Percentiles rank a stretch among this genome's conserved stretches.
Evolutionary conservation across 2,329 filamentous ascomycete genomes (phyloP).

Genomic region (Neofusicoccum kwambonambiense): DNA sequence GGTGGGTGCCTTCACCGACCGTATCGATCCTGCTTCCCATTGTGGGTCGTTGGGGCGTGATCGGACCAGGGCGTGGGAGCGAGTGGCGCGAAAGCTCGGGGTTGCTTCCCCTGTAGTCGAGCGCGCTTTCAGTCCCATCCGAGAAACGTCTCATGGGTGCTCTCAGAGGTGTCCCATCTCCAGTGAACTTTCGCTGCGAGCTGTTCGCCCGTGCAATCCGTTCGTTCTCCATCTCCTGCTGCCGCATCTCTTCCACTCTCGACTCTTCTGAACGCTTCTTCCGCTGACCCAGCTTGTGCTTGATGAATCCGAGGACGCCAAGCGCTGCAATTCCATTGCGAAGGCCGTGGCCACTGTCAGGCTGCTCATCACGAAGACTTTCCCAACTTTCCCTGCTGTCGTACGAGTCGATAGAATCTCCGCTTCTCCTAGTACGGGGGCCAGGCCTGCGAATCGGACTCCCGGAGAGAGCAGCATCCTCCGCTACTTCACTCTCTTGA

Average conservation of each 20-base stretch:
- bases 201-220: constrained; percentile 53
- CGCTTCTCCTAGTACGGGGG: constrained; percentile 12
- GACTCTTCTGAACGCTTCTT: constrained; percentile 60
- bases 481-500: constrained; percentile 38
- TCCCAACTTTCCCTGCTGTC: constrained; percentile 27
- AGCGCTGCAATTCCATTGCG: constrained; percentile 50
- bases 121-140: constrained; percentile 44
- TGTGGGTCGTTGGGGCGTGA: constrained; percentile 23
- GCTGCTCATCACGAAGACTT: constrained; percentile 31
- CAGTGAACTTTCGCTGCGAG: constrained; percentile 63
- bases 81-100: constrained; percentile 43
- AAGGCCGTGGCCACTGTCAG: constrained; percentile 36
- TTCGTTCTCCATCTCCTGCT: constrained; percentile 54
- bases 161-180: constrained; percentile 53
- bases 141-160: constrained; percentile 31
- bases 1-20: constrained; percentile 15
- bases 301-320: constrained; percentile 40
- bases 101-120: constrained; percentile 43
- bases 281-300: constrained; percentile 49
- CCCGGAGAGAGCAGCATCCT: constrained; percentile 44
- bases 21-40: constrained; percentile 26
- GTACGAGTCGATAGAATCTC: constrained; percentile 18
- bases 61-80: constrained; percentile 20
- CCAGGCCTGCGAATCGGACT: constrained; percentile 40
- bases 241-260: constrained; percentile 56